Base-by-base conservation (phyloP, 140 eudicot species). In the Bidens hawaiensis region DNA sequence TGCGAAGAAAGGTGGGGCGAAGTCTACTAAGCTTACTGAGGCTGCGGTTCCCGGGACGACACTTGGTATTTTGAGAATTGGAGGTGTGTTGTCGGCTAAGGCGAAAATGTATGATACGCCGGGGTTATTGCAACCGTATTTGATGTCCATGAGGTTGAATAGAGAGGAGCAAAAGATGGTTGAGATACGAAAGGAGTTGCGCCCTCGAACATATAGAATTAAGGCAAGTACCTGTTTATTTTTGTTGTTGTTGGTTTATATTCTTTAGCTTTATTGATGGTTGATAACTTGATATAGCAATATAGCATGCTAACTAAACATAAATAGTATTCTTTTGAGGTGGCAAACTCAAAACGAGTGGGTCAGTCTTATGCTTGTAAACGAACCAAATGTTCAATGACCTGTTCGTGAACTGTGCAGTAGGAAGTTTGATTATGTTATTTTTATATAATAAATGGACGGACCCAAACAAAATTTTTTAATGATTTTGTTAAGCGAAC, bases 51-150 rank as follows among this genome's bases (percentile, higher is more conserved):
- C 99, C 26, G 99, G 99, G 69, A 93, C 99, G 5, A 93, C 96
- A 0, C 96, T 93, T 30, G 99, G 99, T 17, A 93, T 93, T 52
- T 58, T 93, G 52, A 88, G 95, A 55, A 86, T 93, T 47, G 95
- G 85, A 67, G 99, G 99, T 34, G 70, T 93, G 60, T 77, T 93
- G 73, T 78, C 96, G 7, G 99, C 93, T 34, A 93, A 88, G 75
- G 99, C 96, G 9, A 93, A 93, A 61, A 93, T 93, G 99, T 93
- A 93, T 36, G 99, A 93, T 60, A 93, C 99, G 18, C 99, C 96
- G 0, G 99, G 99, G 15, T 81, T 93, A 18, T 65, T 93, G 76
- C 99, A 88, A 57, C 95, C 99, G 1, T 88, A 93, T 76, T 60
- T 88, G 50, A 82, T 93, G 95, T 88, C 99, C 23, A 79, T 93